Percentiles rank a stretch among this genome's conserved stretches.
Evolutionary conservation across 2,329 filamentous ascomycete species (phyloP).

Genomic region (Phaeophleospora eucalypticola): DNA sequence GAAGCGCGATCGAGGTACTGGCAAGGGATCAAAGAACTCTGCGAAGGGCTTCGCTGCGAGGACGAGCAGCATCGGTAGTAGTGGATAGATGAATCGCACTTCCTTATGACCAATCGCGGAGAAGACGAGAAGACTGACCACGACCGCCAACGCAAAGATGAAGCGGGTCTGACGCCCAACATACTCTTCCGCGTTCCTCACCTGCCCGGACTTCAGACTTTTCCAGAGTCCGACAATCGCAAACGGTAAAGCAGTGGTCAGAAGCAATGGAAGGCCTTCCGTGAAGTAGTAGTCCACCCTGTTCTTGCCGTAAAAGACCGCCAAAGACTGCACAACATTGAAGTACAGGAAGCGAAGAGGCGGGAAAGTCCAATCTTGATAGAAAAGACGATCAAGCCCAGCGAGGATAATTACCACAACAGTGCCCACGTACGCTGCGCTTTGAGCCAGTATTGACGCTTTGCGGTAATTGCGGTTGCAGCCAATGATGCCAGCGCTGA

Average conservation of each 20-base stretch:
- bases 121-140: slow-evolving; percentile 59
- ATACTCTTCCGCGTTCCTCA: background rate
- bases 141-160: slow-evolving; percentile 53
- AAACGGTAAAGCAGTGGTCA: slow-evolving; percentile 80
- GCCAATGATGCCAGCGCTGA: slow-evolving; percentile 55
- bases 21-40: slow-evolving; percentile 56
- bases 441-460: slow-evolving; percentile 34
- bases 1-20: slow-evolving; percentile 22
- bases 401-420: slow-evolving; percentile 69
- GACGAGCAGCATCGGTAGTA: slow-evolving; percentile 81
- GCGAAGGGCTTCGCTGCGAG: slow-evolving; percentile 66
- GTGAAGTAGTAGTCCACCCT: slow-evolving; percentile 89
- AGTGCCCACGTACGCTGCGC: slow-evolving; percentile 60
- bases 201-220: slow-evolving; percentile 8
- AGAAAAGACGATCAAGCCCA: slow-evolving; percentile 53
- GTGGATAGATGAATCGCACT: slow-evolving; percentile 91
- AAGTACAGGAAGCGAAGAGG: slow-evolving; percentile 83
- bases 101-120: slow-evolving; percentile 91
- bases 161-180: slow-evolving; percentile 30
- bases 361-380: slow-evolving; percentile 81
- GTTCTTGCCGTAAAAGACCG: slow-evolving; percentile 88
- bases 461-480: slow-evolving; percentile 35
- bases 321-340: slow-evolving; percentile 82
- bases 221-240: slow-evolving; percentile 60
- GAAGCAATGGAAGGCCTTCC: slow-evolving; percentile 81